Evolutionary conservation across 805 yeast species (phyloP), one percentile per base, ranked within the genome.

Genomic region (Wickerhamiella azymoides): DNA sequence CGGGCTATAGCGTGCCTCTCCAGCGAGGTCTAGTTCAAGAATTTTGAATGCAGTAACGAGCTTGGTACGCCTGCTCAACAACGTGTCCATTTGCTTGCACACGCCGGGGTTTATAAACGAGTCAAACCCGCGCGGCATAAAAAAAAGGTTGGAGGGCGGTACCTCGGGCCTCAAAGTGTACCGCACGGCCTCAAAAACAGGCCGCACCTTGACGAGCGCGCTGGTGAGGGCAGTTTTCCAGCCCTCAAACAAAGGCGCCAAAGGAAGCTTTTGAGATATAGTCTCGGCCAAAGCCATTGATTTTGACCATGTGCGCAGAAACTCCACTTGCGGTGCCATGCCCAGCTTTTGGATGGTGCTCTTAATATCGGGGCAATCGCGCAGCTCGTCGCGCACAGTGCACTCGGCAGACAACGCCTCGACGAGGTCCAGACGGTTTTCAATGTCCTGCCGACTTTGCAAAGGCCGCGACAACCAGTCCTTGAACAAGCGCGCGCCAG

Each of bases 401-500:
- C 79, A 58, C 16, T 65, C 59, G 2, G 52, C 50, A 16, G 55
- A 32, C 38, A 80, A 72, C 3, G 64, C 57, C 6, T 60, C 58
- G 0, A 82, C 80, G 10, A 71, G 53, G 14, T 62, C 63, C 40
- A 77, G 84, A 24, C 98, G 66, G 16, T 59, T 54, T 14, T 59
- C 60, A 11, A 92, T 76, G 50, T 75, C 81, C 0, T 57, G 54
- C 0, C 73, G 54, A 54, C 80, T 73, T 9, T 80, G 70, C 0
- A 84, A 71, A 0, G 98, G 98, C 1, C 84, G 76, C 21, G 83
- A 70, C 4, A 89, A 63, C 96, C 96, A 85, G 44, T 79, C 77
- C 7, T 79, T 73, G 10, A 92, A 63, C n/a, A 82, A 57, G 36
- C 97, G 66, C 0, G 94, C 66, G 0, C 97, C 97, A 0, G 92